Evolutionary conservation across 192 early-diverging fungal genomes (phyloP).

Genomic region (Backusella liffmaniae): DNA sequence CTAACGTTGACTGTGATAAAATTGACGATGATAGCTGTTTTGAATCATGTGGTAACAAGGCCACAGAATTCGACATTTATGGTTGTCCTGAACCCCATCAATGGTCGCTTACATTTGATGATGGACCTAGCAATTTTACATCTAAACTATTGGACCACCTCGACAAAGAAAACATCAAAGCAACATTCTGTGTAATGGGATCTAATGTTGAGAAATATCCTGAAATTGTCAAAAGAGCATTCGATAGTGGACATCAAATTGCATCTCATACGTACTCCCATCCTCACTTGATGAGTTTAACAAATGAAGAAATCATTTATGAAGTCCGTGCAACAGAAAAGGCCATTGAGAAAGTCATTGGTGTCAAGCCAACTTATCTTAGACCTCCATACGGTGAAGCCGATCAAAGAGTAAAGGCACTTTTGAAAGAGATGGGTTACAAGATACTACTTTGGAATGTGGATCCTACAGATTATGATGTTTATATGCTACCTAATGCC

Average conservation of each 20-base stretch:
- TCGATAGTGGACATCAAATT: conserved; percentile 59
- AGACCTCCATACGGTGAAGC: conserved; percentile 59
- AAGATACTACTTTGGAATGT: conserved; percentile 37
- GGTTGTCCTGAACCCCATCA: conserved; percentile 21
- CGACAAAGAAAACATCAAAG: conserved; percentile 54
- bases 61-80: conserved; percentile 24
- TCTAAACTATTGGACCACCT: conserved; percentile 52
- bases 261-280: conserved; percentile 58
- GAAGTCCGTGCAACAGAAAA: conserved; percentile 51
- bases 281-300: conserved; percentile 45
- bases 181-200: conserved; percentile 72
- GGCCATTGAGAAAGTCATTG: conserved; percentile 48
- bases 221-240: conserved; percentile 46
- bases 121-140: conserved; percentile 55
- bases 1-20: conserved; percentile 26
- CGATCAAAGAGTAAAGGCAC: conserved; percentile 57
- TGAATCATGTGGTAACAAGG: conserved; percentile 31
- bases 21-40: conserved; percentile 29
- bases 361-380: conserved; percentile 55
- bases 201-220: conserved; percentile 45
- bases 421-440: conserved; percentile 41
- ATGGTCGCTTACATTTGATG: conserved; percentile 56
- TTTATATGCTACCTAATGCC: conserved; percentile 22
- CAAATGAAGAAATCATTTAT: conserved; percentile 36
- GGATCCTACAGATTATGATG: conserved; percentile 38